These are phyloP conservation scores for Paratrypanosoma confusum DNA, from an alignment of 208 protist genomes.

Conservation along the genomic window DNA sequence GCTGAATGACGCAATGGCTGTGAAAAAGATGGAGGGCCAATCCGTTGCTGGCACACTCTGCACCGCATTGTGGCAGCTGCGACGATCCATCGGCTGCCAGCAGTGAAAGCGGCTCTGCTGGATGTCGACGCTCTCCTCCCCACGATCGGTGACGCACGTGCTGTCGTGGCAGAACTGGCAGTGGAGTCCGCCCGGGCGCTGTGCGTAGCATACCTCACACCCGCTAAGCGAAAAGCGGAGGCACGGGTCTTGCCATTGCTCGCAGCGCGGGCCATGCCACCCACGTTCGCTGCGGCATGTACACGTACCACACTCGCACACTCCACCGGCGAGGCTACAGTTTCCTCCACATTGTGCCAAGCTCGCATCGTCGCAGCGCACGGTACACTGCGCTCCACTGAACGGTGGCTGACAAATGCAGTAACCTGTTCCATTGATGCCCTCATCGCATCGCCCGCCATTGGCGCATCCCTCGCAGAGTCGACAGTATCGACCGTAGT, in stretches of 20 bases:
- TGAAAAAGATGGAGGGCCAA: too few species aligned
- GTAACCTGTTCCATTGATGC: slow-evolving; percentile 7
- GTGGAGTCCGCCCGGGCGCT: slow-evolving; percentile 1
- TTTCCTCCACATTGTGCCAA: slow-evolving; percentile 5
- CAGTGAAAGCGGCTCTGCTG: not conserved
- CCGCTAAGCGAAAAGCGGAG: slow-evolving; percentile 21
- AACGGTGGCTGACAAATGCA: slow-evolving; percentile 4
- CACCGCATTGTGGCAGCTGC: too few species aligned
- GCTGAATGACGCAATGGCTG: too few species aligned
- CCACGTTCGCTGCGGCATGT: slow-evolving; percentile 1
- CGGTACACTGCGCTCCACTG: slow-evolving; percentile 5
- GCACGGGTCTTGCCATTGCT: slow-evolving; percentile 18
- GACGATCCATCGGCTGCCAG: not conserved
- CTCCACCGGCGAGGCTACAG: slow-evolving; percentile 9
- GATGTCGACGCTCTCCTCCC: not conserved
- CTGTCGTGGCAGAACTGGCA: slow-evolving; percentile 36
- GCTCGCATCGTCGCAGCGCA: slow-evolving; percentile 3
- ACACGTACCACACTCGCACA: slow-evolving; percentile 9
- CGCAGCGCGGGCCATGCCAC: slow-evolving; percentile 9
- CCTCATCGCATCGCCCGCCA: slow-evolving; percentile 21
- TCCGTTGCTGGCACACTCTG: too few species aligned
- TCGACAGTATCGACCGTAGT: slow-evolving; percentile 12
- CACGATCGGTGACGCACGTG: slow-evolving; percentile 17
- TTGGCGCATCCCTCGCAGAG: slow-evolving; percentile 1
- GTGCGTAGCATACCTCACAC: slow-evolving; percentile 17